Base-by-base conservation (phyloP, 2,329 filamentous ascomycete species). In the Colletotrichum sp. region DNA sequence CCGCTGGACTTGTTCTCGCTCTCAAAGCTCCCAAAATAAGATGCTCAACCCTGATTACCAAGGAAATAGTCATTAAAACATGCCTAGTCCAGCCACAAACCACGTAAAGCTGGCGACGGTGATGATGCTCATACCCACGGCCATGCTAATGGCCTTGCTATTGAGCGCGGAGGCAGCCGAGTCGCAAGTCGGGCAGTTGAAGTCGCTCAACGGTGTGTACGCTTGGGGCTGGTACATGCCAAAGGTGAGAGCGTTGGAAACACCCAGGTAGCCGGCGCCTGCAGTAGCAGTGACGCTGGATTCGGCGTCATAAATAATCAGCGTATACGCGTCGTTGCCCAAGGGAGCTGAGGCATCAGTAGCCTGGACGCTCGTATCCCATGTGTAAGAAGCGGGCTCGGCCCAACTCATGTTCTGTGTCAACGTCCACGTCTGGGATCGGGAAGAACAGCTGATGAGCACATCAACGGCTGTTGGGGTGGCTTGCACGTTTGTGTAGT, bases 71-170 rank as follows among this genome's bases (percentile, higher is more conserved):
- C 68, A 64, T 77, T 60, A 77, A n/a, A 86, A 81, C 43, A 85
- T 79, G 10, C 83, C 85, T 13, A 91, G 30, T 55, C 72, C 75
- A 14, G 67, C 59, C 26, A 92, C 90, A 79, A 93, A 93, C 91
- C 91, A 93, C 34, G 91, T 92, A 78, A 93, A 93, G 81, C 89
- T 91, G 34, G 90, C 78, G 6, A 93, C 84, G 2, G 91, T 93
- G 59, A 92, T 81, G 36, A 89, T 65, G 78, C 88, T 87, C 89
- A 92, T 92, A 14, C 86, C 84, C 66, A 91, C 60, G 43, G 89
- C 88, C 72, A 92, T 87, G 7, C 87, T 85, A 10, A 92, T 43
- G 2, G 89, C 88, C 57, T 87, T 85, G 76, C 81, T 83, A 76
- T 91, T 88, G 72, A 88, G 83, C 61, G 85, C 83, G 16, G 87